These are phyloP conservation scores for Microbotryomycetes sp. DNA, from an alignment of 1,284 basidiomycete species.

Conservation along the genomic window DNA sequence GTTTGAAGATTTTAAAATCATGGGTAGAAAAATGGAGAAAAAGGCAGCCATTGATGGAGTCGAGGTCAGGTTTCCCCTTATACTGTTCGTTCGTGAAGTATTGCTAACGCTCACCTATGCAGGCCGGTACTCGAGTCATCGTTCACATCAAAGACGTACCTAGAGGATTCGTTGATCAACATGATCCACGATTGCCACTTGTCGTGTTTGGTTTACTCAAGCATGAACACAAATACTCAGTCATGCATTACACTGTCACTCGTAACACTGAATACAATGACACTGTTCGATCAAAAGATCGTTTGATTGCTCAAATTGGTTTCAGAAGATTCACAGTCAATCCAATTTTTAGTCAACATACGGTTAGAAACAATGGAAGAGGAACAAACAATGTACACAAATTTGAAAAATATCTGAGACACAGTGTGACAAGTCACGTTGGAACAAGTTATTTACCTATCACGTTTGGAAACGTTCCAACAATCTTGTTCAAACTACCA, in stretches of 20 bases:
- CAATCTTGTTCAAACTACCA: slow-evolving; percentile 35
- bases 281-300: slow-evolving; percentile 87
- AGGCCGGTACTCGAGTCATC: slow-evolving; percentile 75
- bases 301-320: slow-evolving; percentile 80
- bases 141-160: slow-evolving; percentile 68
- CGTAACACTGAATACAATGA: slow-evolving; percentile 91
- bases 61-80: slow-evolving; percentile 50
- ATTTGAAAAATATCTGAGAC: slow-evolving; percentile 85
- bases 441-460: slow-evolving; percentile 86
- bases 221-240: slow-evolving; percentile 94
- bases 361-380: slow-evolving; percentile 70
- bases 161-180: slow-evolving; percentile 44
- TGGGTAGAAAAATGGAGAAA: slow-evolving; percentile 63
- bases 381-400: slow-evolving; percentile 96
- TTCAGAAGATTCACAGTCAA: slow-evolving; percentile 75
- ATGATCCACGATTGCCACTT: slow-evolving; percentile 51
- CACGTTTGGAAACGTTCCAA: slow-evolving; percentile 58
- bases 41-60: slow-evolving; percentile 60
- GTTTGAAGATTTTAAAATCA: slow-evolving; percentile 89
- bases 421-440: slow-evolving; percentile 63
- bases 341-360: slow-evolving; percentile 88
- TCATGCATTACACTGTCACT: slow-evolving; percentile 87
- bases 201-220: slow-evolving; percentile 77
- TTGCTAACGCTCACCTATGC: background rate
- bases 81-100: background rate